phyloP scores from a whole-genome alignment of 164 flowering plant species.

The Chimonanthus praecox region DNA sequence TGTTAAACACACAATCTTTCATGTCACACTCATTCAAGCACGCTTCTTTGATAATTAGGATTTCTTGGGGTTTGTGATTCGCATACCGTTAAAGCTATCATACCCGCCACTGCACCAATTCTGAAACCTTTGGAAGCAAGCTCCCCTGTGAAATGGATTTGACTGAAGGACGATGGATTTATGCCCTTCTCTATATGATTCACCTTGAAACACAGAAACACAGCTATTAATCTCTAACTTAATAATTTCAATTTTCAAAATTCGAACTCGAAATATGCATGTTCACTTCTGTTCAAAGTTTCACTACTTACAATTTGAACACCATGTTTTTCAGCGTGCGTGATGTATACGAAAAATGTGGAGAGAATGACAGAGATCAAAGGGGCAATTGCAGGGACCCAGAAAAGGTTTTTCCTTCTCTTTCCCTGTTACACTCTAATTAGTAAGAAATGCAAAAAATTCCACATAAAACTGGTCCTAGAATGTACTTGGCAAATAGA shows the following conservation, averaged over 20 bases:
- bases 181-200: conserved; percentile 57
- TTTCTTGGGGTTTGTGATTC: neutral
- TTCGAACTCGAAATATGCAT: neutral
- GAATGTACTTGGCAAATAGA: conserved; percentile 58
- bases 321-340: conserved; percentile 78
- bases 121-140: conserved; percentile 51
- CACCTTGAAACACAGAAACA: conserved; percentile 41
- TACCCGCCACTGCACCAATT: conserved; percentile 75
- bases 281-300: neutral
- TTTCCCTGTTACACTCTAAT: conserved; percentile 54
- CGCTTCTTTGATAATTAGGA: neutral
- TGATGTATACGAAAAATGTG: conserved; percentile 76
- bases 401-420: conserved; percentile 73
- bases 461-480: conserved; percentile 27
- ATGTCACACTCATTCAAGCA: neutral
- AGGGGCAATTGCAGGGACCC: conserved; percentile 93
- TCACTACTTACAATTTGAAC: conserved; percentile 71
- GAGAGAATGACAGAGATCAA: conserved; percentile 72
- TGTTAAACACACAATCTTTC: conserved; percentile 21
- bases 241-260: neutral
- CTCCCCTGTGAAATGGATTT: conserved; percentile 62
- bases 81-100: conserved; percentile 78
- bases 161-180: conserved; percentile 57
- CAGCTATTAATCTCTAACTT: neutral
- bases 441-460: conserved; percentile 4